Base-by-base conservation (phyloP, 2,329 filamentous ascomycete genomes). In the Trichophyton mentagrophytes region DNA sequence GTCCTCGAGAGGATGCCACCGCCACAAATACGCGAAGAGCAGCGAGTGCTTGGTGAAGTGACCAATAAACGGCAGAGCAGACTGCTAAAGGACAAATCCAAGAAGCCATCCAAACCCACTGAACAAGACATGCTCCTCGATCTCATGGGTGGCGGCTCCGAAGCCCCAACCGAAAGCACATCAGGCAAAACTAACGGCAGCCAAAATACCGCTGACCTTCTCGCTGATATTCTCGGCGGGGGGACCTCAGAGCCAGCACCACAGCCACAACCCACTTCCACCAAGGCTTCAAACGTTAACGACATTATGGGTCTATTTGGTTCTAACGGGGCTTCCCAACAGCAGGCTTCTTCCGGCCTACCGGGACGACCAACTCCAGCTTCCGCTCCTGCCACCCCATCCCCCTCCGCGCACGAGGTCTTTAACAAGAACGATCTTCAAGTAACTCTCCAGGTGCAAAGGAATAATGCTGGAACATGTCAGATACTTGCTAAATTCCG, bases 1-100 rank as follows among this genome's bases (percentile, higher is more conserved):
- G 93, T 99, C 2, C 78, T 99, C 9, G 93, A 99, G 76, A 95
- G 93, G 73, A 99, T 99, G 95, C 93, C 93, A 6, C 84, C 93
- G 1, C 93, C 93, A 7, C 92, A 97, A 73, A 97, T 99, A 69
- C 90, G 92, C 66, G 93, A 99, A 72, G 90, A 95, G 72, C 92
- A 93, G 60, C 82, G 92, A 63, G 91, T 96, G 2, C 79, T 99
- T 17, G 91, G 91, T 49, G 88, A 92, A 68, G 86, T 90, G 0
- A 83, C 86, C 67, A 79, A 81, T 65, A 86, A 83, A 72, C 85
- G 86, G 69, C 78, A 78, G 67, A 76, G 83, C 57, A 80, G 84
- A 62, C 71, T 81, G n/a, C 71, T 80, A 58, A 89, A 88, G 71
- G 84, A 90, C 67, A 89, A 86, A 71, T 84, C 86, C 62, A 91